Evolutionary conservation across 495 filamentous ascomycete species (phyloP).

Genomic region (Cenococcum geophilum): DNA sequence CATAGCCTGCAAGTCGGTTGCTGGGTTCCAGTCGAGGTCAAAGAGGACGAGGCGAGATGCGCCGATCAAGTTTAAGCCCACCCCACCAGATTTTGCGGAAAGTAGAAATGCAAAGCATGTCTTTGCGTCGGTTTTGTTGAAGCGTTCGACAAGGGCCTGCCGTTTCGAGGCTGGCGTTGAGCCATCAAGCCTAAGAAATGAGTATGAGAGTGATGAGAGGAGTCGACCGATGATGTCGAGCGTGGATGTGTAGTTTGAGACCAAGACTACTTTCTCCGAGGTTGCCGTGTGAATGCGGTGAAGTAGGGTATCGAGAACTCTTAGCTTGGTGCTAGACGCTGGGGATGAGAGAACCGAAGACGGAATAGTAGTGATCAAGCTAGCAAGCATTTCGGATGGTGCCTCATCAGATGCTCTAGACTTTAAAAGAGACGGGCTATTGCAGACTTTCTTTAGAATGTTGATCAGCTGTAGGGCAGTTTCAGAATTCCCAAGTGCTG

Average conservation of each 20-base stretch:
- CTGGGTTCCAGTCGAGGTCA: constrained; percentile 80
- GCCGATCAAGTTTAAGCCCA: constrained; percentile 72
- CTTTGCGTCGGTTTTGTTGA: constrained; percentile 56
- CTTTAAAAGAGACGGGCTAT: constrained; percentile 63
- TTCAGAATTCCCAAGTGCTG: constrained; percentile 59
- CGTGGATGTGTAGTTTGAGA: constrained; percentile 77
- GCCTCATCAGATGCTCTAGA: constrained; percentile 39
- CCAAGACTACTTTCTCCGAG: constrained; percentile 69
- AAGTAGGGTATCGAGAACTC: constrained; percentile 64
- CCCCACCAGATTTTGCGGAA: constrained; percentile 71
- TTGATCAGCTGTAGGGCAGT: constrained; percentile 70
- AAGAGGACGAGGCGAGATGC: constrained; percentile 71
- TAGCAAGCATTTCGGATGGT: constrained; percentile 37
- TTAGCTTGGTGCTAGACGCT: constrained; percentile 62
- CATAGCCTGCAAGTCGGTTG: constrained; percentile 80
- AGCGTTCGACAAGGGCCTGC: constrained; percentile 68
- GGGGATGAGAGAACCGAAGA: constrained; percentile 52
- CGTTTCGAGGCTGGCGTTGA: constrained; percentile 62
- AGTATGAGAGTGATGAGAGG: constrained; percentile 56
- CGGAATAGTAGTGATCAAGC: constrained; percentile 56
- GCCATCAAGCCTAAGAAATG: constrained; percentile 68
- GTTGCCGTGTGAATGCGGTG: constrained; percentile 53
- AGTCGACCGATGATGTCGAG: constrained; percentile 63
- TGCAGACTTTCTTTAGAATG: constrained; percentile 76
- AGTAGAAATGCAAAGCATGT: constrained; percentile 69